Evolutionary conservation across 2,329 filamentous ascomycete genomes (phyloP).

Genomic region (Rasamsonia emersonii): DNA sequence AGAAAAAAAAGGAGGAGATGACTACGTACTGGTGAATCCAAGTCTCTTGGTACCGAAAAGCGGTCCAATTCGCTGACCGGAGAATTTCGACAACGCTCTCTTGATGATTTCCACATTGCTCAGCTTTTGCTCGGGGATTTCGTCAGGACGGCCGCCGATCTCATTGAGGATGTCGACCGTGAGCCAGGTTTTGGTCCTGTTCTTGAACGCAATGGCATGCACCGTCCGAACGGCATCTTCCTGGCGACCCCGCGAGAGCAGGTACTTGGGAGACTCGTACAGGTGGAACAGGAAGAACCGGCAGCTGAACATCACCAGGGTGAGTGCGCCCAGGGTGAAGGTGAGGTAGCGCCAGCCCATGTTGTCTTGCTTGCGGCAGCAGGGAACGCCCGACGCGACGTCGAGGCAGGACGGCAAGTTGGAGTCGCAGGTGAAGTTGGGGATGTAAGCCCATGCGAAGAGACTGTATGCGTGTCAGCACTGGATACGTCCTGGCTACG

Average conservation of each 20-base stretch:
- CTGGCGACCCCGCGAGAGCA: constrained; percentile 68
- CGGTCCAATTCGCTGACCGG: constrained; percentile 56
- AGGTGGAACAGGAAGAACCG: constrained; percentile 75
- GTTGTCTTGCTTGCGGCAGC: constrained; percentile 47
- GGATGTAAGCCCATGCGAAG: constrained; percentile 68
- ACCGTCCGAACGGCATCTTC: constrained; percentile 71
- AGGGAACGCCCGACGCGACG: constrained; percentile 19
- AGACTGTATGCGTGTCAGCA: constrained; percentile 12
- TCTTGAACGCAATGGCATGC: constrained; percentile 67
- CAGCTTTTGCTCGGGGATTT: constrained; percentile 31
- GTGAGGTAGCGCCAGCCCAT: constrained; percentile 70
- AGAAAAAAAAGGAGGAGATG: constrained; percentile 14
- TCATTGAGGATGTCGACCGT: constrained; percentile 59
- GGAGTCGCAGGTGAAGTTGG: constrained; percentile 49
- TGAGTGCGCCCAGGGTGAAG: constrained; percentile 61
- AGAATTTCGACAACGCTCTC: constrained; percentile 58
- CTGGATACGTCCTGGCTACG: not conserved
- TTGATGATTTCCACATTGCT: constrained; percentile 43
- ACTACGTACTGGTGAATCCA: constrained; percentile 36
- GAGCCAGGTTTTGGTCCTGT: constrained; percentile 62
- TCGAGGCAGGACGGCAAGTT: constrained; percentile 23
- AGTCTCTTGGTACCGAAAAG: constrained; percentile 47
- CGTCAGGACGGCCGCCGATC: constrained; percentile 43
- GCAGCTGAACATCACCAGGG: constrained; percentile 66
- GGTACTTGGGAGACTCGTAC: constrained; percentile 77